phyloP scores from a whole-genome alignment of 2,329 filamentous ascomycete species.

The Orbilia brochopaga region DNA sequence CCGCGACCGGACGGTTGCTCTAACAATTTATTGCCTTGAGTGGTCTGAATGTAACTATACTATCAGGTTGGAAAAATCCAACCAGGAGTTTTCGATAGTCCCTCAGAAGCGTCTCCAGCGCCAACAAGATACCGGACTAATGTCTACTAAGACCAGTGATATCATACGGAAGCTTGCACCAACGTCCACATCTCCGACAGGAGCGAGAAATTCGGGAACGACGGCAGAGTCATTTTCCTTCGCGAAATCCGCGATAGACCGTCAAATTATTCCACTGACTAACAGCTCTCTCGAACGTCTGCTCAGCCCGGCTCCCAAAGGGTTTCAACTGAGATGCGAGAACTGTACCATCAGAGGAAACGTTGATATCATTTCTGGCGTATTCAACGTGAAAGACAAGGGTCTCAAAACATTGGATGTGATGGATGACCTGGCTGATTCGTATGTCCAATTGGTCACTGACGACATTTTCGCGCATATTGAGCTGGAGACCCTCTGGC shows the following conservation, averaged over 20 bases:
- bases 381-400: neutral
- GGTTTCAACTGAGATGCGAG: slow-evolving; percentile 12
- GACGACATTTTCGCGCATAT: slow-evolving; percentile 25
- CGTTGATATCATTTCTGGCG: slow-evolving; percentile 9
- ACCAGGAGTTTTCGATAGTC: neutral
- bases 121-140: neutral
- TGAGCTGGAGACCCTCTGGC: slow-evolving; percentile 19
- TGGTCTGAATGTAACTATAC: slow-evolving; percentile 17
- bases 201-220: neutral
- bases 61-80: slow-evolving; percentile 1
- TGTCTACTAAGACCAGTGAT: too few species aligned
- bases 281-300: neutral
- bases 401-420: neutral
- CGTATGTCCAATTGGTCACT: slow-evolving; percentile 4
- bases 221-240: slow-evolving; percentile 10
- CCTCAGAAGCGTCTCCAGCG: slow-evolving; percentile 14
- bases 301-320: neutral
- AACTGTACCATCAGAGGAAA: slow-evolving; percentile 18
- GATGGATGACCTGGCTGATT: slow-evolving; percentile 3
- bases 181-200: neutral
- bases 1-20: neutral
- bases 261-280: slow-evolving; percentile 5
- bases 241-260: slow-evolving; percentile 3
- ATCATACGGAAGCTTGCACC: neutral
- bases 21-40: neutral